Base-by-base conservation (phyloP, 805 yeast genomes). In the Saturnispora besseyi region DNA sequence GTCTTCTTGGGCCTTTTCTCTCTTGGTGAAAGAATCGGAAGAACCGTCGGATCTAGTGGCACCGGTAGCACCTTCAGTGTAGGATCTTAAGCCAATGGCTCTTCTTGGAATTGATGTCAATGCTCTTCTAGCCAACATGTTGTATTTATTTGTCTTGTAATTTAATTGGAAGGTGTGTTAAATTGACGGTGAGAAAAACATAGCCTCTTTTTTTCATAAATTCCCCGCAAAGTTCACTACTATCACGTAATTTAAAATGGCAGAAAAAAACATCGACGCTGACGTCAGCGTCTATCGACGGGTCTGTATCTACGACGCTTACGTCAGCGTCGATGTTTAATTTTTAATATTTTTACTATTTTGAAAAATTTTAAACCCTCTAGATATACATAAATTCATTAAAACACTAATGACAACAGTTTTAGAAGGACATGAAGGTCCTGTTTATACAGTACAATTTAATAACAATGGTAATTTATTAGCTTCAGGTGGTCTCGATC, bases 1-100 rank as follows among this genome's bases (percentile, higher is more conserved):
- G 66, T 84, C 88, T 74, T 91, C 99, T 65, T 82, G 82, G 55
- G 96, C 96, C 71, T 79, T 84, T 76, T 93, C 99, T 68, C 95
- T 89, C 67, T 89, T 87, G 60, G 78, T 73, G 71, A 84, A 84
- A 53, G 82, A 72, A 61, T 83, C 87, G 43, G 73, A 70, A 46
- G 74, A 66, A 48, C 75, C 77, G 45, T 69, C 75, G 45, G 76
- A 67, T 61, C 85, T 77, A 53, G 77, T 72, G 40, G 81, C 68
- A 55, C 85, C 85, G 46, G 82, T 73, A 57, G 82, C 73, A 49
- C 85, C 85, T 58, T 76, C 87, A 51, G 79, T 47, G 66, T 68
- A 70, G 56, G 59, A 59, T 62, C 76, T 71, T 40, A 62, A 12
- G 40, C 40, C 58, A 41, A 59, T 42, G 34, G 60, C 49, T 55